Evolutionary conservation across 768 basidiomycete genomes (phyloP), one percentile per base, ranked within the genome.

Genomic region (Lentinula boryana): DNA sequence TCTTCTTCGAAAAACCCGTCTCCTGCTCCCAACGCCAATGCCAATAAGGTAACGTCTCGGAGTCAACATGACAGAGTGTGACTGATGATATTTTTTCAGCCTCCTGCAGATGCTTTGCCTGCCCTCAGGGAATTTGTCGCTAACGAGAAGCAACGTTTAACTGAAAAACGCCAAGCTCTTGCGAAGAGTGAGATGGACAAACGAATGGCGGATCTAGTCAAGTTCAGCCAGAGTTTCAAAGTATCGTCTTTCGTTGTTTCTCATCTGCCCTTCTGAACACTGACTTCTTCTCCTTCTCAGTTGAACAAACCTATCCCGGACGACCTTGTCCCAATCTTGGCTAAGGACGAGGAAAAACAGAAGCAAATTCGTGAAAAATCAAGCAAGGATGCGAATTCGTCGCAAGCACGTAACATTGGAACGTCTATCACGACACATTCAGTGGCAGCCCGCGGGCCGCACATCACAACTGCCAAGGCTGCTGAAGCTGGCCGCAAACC

Each of bases 211-310:
- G 96, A 98, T 46, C 78, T 98, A 40, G 83, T 95, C 71, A 91
- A 91, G 74, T 99, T 98, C 74, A 93, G 93, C 64, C 83, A 91
- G 72, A 88, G 75, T 66, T 99, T 99, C 87, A 96, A 97, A 85
- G 95, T 95, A 50, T 50, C 80, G 66, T 62, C 50, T n/a, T 32
- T n/a, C 21, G 7, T 43, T 9, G 35, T 41, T 15, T 18, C 15
- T 23, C 5, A 31, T 23, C 32, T 2, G 4, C 33, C 31, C 4
- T 16, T 23, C 1, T 46, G 23, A 16, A 57, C 36, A 53, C 18
- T 18, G 32, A 58, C 9, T 27, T 56, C 51, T 62, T 32, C 4
- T 38, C 21, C 60, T 8, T 65, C 36, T 5, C 21, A 95, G 93
- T 84, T 96, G 54, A 96, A 95, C 71, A 90, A 94, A 70, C 93